Base-by-base conservation (phyloP, 2,329 filamentous ascomycete species). In the Chaetomiaceae sp. region DNA sequence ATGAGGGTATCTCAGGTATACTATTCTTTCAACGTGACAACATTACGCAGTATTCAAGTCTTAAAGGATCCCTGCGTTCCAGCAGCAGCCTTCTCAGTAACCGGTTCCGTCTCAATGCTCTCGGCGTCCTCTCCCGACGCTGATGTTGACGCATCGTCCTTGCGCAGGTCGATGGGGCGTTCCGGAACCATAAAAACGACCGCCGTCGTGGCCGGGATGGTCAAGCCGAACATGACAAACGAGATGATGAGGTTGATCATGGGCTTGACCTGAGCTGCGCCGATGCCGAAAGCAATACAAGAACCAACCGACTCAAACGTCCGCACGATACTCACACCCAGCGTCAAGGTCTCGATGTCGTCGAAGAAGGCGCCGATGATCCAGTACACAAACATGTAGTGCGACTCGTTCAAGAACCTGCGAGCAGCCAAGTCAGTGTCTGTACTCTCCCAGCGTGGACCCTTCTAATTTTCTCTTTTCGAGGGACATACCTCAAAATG, bases 331-430 rank as follows among this genome's bases (percentile, higher is more conserved):
- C 73, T 73, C 2, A 76, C 73, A 2, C 68, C 70, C 0, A 77
- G 65, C 0, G 75, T 74, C n/a, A 78, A 56, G 0, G 74, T 77
- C 57, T 76, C 72, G 5, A 77, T 63, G 43, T 78, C 74, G 51
- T 75, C 67, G 52, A 75, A 74, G 62, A 76, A 78, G 2, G 73
- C 67, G 3, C 73, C 75, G 1, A 77, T 65, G 13, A 76, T 60
- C 73, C 73, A 77, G 61, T 77, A 77, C 0, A 75, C 70, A 48
- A 75, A 76, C 64, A 76, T 76, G 56, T 73, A 72, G 38, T 77
- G 70, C 0, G 71, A 73, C 55, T 78, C 75, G 51, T 77, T 76
- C 62, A 77, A 69, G 58, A 77, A 75, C 65, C 73, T 47, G 63
- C 54, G n/a, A 76, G 70, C 1, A 77, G 13, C 40, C 34, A 39